A percentile compares a stretch with the other conserved stretches of the same genome.
phyloP scores from a whole-genome alignment of 345 rosid species.

The Alliaria petiolata region DNA sequence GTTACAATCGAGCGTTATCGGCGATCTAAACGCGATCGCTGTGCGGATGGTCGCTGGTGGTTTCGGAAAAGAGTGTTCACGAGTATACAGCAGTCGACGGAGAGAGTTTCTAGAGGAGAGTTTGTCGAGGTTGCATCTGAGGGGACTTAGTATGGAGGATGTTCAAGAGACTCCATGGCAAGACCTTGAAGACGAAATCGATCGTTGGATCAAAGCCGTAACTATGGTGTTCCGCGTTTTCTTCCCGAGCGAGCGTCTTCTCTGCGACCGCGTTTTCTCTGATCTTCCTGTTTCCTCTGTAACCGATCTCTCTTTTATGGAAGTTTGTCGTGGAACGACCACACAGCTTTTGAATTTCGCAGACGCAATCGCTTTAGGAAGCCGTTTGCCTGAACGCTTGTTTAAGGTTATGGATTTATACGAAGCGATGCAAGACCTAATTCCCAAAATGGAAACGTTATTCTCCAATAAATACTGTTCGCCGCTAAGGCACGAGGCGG shows the following conservation, averaged over 20 bases:
- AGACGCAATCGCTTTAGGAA: conserved; percentile 66
- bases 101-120: conserved; percentile 87
- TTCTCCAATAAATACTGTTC: conserved; percentile 68
- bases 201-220: conserved; percentile 81
- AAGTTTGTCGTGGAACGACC: conserved; percentile 73
- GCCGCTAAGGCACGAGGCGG: conserved; percentile 60
- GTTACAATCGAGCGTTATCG: conserved; percentile 65
- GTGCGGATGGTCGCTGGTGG: conserved; percentile 81
- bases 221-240: conserved; percentile 66
- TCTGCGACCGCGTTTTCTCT: conserved; percentile 81
- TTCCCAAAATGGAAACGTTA: conserved; percentile 61
- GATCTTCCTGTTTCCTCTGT: conserved; percentile 55
- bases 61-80: conserved; percentile 72
- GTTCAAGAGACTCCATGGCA: conserved; percentile 74
- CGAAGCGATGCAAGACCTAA: conserved; percentile 66
- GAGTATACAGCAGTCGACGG: conserved; percentile 68
- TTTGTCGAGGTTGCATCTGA: conserved; percentile 65
- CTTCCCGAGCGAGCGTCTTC: conserved; percentile 87
- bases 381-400: conserved; percentile 81
- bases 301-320: conserved; percentile 83
- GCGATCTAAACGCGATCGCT: conserved; percentile 77
- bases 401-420: conserved; percentile 83
- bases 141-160: conserved; percentile 65
- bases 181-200: conserved; percentile 77
- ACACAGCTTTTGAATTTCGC: conserved; percentile 78